Evolutionary conservation across 2,329 filamentous ascomycete species (phyloP).

Genomic region (Didymella exigua): DNA sequence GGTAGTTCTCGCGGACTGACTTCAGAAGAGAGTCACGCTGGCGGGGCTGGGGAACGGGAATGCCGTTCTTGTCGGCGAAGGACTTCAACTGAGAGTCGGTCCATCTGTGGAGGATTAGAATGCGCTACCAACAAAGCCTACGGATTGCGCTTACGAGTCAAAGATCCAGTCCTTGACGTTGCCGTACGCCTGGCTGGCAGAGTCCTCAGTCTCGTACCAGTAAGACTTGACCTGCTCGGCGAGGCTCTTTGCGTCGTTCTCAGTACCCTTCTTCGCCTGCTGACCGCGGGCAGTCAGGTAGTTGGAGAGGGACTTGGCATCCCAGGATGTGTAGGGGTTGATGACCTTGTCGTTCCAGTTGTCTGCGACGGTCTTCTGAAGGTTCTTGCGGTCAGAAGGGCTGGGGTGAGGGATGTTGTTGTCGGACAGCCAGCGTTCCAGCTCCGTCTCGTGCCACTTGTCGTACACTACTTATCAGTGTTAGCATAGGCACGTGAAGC

Average conservation of each 20-base stretch:
- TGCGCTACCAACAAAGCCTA: not conserved
- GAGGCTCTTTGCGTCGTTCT: conserved; percentile 71
- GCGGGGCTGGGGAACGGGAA: conserved; percentile 86
- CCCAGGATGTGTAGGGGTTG: conserved; percentile 78
- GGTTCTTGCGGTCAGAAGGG: conserved; percentile 87
- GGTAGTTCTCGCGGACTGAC: conserved; percentile 80
- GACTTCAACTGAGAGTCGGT: conserved; percentile 90
- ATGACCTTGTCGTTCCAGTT: conserved; percentile 85
- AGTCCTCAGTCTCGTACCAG: conserved; percentile 82
- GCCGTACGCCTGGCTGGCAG: conserved; percentile 71
- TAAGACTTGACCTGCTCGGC: conserved; percentile 70
- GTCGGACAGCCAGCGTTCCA: conserved; percentile 95
- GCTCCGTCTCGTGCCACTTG: conserved; percentile 97
- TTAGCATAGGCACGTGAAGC: conserved; percentile 23
- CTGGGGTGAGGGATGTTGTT: conserved; percentile 90
- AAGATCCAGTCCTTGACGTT: conserved; percentile 90
- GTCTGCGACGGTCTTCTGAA: conserved; percentile 86
- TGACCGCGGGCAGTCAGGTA: conserved; percentile 75
- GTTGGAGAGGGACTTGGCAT: conserved; percentile 67
- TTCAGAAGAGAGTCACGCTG: conserved; percentile 81
- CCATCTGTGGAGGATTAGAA: conserved; percentile 67
- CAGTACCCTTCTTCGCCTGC: conserved; percentile 69
- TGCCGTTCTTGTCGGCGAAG: conserved; percentile 86
- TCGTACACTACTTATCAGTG: conserved; percentile 74
- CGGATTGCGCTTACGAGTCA: conserved; percentile 64